Base-by-base conservation (phyloP, 352 stramenopile genomes). In the Globisporangium perplexum region DNA sequence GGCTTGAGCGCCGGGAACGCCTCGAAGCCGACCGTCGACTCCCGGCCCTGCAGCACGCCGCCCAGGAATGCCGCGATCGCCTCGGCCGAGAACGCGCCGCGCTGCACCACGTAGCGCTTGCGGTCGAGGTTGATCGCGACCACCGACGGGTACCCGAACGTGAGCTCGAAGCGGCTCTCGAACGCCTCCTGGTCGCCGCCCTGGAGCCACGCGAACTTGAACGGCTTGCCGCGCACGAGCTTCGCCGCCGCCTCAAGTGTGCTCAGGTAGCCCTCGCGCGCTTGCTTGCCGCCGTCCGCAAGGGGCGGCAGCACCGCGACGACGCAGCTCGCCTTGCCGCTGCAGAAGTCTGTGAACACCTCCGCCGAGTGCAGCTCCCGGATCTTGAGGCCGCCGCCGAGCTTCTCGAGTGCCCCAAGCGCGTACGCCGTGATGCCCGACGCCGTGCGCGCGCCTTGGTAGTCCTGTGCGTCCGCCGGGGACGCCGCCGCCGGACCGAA, bases 181-280 rank as follows among this genome's bases (percentile, higher is more conserved):
- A 96, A 82, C 15, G 62, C 74, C 11, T 69, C 63, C 62, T 98
- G 91, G 52, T 95, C 77, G 17, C 86, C 88, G 15, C 82, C 91
- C 54, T 96, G 83, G 41, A 95, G 82, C 93, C 93, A 98, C 3
- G 75, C 76, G 56, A 97, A 96, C 60, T 83, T 88, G 62, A 97
- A 94, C 26, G 88, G 90, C 68, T 96, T 96, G 53, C 83, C 86
- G 22, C 84, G 81, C 33, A 96, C 83, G 49, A 85, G 61, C 69
- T 96, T 96, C 5, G 88, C 89, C 0, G 78, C 81, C 18, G 81
- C 76, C 53, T 87, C 73, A 6, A 98, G 63, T 22, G 77, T 91
- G 10, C 59, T 66, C n/a, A 98, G 52, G 66, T 96, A 96, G 10
- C 58, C 70, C 20, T 97, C 82, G 51, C 92, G 85, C 2, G 70